phyloP scores from a whole-genome alignment of 495 filamentous ascomycete genomes.

The Pseudotulostoma volvatum region DNA sequence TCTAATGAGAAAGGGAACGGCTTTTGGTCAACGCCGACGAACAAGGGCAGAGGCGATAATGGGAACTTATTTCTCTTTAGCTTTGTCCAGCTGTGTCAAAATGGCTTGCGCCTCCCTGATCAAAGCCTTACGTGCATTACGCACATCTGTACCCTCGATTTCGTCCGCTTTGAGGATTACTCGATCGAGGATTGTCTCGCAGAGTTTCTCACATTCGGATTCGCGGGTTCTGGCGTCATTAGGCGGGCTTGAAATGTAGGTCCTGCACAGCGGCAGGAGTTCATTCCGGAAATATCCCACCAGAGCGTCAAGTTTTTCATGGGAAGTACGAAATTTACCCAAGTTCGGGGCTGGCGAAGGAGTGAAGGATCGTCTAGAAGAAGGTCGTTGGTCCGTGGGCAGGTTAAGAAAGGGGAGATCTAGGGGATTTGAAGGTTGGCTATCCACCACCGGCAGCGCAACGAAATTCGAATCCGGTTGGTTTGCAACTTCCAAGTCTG shows the following conservation, averaged over 20 bases:
- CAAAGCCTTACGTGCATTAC: slow-evolving; percentile 53
- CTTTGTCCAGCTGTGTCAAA: slow-evolving; percentile 45
- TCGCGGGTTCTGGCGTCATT: slow-evolving; percentile 50
- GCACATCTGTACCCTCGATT: slow-evolving; percentile 48
- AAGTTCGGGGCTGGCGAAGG: slow-evolving; percentile 24
- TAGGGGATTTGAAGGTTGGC: slow-evolving; percentile 2
- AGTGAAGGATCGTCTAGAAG: slow-evolving; percentile 8
- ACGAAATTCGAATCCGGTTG: slow-evolving; percentile 10
- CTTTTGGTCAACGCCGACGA: not conserved
- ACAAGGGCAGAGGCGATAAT: not conserved
- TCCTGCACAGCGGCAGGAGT: slow-evolving; percentile 47
- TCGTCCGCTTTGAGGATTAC: slow-evolving; percentile 73
- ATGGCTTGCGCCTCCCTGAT: slow-evolving; percentile 57
- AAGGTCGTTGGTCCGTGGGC: slow-evolving; percentile 9
- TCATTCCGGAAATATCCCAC: slow-evolving; percentile 45
- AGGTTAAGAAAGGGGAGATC: slow-evolving; percentile 7
- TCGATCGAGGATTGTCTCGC: slow-evolving; percentile 71
- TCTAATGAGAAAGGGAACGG: not conserved
- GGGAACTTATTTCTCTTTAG: slow-evolving; percentile 8
- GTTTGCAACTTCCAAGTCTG: slow-evolving; percentile 28
- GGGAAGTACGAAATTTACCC: slow-evolving; percentile 24
- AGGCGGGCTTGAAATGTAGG: slow-evolving; percentile 51
- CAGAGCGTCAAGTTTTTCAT: slow-evolving; percentile 60
- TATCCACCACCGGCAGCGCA: slow-evolving; percentile 4
- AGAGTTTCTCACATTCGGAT: slow-evolving; percentile 64